Evolutionary conservation across 306 rosid species (phyloP), one percentile per base, ranked within the genome.

Genomic region (Bauhinia variegata): DNA sequence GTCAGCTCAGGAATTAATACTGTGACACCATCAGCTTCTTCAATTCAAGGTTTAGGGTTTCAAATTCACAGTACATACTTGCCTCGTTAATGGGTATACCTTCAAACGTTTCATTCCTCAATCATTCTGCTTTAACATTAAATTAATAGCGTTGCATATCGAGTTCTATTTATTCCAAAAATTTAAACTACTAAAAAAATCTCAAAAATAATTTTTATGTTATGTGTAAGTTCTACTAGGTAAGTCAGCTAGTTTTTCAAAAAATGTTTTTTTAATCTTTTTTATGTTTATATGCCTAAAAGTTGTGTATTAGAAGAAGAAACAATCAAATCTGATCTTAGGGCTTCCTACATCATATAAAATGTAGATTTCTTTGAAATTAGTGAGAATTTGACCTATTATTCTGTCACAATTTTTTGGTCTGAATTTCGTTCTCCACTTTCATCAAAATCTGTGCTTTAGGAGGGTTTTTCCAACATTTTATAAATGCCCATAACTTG

Each of bases 41-140:
- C 61, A 71, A 54, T 68, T 42, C 44, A 38, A 69, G 36, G 4
- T 73, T n/a, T 65, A 64, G 80, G 80, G 84, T 74, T 74, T 74
- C 74, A 72, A 44, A 42, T 33, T 31, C 70, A 55, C 54, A 49
- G 4, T 15, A 5, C 41, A n/a, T n/a, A n/a, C n/a, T n/a, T n/a
- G 41, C 41, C 9, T 5, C 2, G 0, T 36, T 36, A 36, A 8
- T 5, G 6, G 41, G 41, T 36, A 8, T 5, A 0, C 5, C 41
- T 36, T 36, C 9, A 8, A 8, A 5, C 41, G 2, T 36, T 36
- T 36, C 8, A 5, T 55, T 11, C 42, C 3, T 57, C 50, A 6
- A 36, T 36, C 6, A 36, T n/a, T n/a, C n/a, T n/a, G n/a, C n/a
- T n/a, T n/a, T n/a, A n/a, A n/a, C n/a, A 36, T 36, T 2, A 23